Evolutionary conservation across 768 basidiomycete species (phyloP).

Genomic region (Boletus sp.): DNA sequence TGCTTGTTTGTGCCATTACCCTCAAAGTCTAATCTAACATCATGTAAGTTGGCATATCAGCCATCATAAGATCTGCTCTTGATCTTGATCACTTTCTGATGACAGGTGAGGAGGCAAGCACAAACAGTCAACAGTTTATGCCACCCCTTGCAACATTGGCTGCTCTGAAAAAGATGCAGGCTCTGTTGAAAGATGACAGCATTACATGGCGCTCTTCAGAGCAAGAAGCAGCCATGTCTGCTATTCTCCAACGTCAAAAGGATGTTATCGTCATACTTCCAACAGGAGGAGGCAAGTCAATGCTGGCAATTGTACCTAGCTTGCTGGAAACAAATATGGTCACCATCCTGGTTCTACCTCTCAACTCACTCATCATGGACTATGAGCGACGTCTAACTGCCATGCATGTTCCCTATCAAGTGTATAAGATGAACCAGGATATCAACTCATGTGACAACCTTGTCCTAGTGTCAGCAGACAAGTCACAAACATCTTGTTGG

Average conservation of each 20-base stretch:
- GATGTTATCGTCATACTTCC: neutral
- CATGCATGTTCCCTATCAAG: neutral
- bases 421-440: neutral
- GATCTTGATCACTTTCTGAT: too few relatives aligned
- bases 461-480: slow-evolving; percentile 5
- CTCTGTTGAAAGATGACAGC: rapidly evolving
- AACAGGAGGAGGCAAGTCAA: neutral
- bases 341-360: neutral
- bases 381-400: neutral
- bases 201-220: neutral
- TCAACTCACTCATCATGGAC: neutral
- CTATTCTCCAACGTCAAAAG: neutral
- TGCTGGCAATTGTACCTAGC: neutral
- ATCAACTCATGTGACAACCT: neutral
- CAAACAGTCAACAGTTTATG: too few relatives aligned
- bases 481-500: slow-evolving; percentile 4
- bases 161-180: neutral
- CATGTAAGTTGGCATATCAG: too few relatives aligned
- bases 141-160: too few relatives aligned
- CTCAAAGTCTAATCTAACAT: too few relatives aligned
- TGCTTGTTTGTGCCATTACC: too few relatives aligned
- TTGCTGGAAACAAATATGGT: neutral
- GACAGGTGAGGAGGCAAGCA: too few relatives aligned
- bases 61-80: too few relatives aligned
- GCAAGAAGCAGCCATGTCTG: neutral